Evolutionary conservation across 306 rosid species (phyloP), one percentile per base, ranked within the genome.

Genomic region (Pterocarpus macrocarpus): DNA sequence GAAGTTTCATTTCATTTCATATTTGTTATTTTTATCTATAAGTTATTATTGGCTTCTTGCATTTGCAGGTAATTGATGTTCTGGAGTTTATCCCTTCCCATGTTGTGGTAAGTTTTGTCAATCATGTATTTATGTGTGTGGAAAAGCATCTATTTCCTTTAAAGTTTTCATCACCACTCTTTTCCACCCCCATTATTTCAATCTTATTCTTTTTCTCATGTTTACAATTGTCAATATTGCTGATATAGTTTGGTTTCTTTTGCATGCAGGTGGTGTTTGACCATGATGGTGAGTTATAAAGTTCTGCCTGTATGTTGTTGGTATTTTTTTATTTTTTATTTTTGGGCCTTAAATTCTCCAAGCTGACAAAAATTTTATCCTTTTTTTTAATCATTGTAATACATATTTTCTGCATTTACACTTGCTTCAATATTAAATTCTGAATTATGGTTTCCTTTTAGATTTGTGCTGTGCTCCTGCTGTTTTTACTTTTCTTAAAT

Each of bases 181-280:
- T 43, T 61, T 68, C 53, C 71, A 5, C 9, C 2, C 4, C 17
- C 50, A 44, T 63, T 28, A 32, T 39, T 65, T 72, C 30, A 39
- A 35, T 7, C 49, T n/a, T 57, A n/a, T 34, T 80, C 5, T 50
- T 41, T 62, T 75, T 65, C 38, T 69, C 49, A 6, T 2, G 68
- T 61, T 52, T 53, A 64, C 53, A 61, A 41, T 64, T 52, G 58
- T 63, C 68, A 39, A 55, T 69, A 34, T 70, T 64, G 64, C 85
- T 16, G 47, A 62, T 63, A 53, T 80, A 52, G 66, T 84, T 53
- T 77, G 73, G 69, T 68, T 75, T 81, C 71, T 72, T 80, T 79
- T 88, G 65, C 76, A 11, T 89, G 94, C 95, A 95, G 98, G 98
- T 95, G 82, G 99, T 90, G 78, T 95, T 95, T 83, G 99, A 95